These are phyloP conservation scores for Polyporus arcularius DNA, from an alignment of 768 basidiomycete genomes.

Conservation along the genomic window DNA sequence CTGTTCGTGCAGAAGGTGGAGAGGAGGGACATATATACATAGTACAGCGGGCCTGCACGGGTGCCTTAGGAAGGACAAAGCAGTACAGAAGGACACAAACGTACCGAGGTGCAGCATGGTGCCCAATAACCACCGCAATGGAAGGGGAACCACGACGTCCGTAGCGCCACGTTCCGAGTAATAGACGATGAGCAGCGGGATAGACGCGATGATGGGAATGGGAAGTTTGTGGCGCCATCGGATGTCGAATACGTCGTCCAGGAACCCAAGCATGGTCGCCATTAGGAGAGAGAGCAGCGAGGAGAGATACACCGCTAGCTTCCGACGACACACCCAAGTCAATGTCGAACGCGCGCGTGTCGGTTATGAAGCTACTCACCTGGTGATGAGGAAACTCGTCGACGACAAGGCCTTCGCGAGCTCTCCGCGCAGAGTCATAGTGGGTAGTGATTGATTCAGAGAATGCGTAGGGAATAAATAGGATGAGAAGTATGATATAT, in stretches of 20 bases:
- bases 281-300: slow-evolving; percentile 89
- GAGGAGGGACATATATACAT: slow-evolving; percentile 92
- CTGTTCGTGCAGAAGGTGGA: slow-evolving; percentile 97
- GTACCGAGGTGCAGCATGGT: slow-evolving; percentile 85
- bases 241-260: slow-evolving; percentile 98
- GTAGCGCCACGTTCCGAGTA: slow-evolving; percentile 94
- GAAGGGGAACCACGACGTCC: slow-evolving; percentile 89
- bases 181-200: slow-evolving; percentile 95
- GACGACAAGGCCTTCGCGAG: slow-evolving; percentile 62
- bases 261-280: slow-evolving; percentile 91
- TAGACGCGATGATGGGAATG: slow-evolving; percentile 93
- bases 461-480: slow-evolving; percentile 97
- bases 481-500: slow-evolving; percentile 82
- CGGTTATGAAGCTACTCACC: slow-evolving; percentile 40
- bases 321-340: background rate
- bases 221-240: slow-evolving; percentile 98
- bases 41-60: slow-evolving; percentile 83
- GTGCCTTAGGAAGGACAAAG: slow-evolving; percentile 4
- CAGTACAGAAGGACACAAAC: slow-evolving; percentile 23
- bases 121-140: slow-evolving; percentile 70
- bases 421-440: slow-evolving; percentile 39
- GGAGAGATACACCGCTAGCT: slow-evolving; percentile 93
- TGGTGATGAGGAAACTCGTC: slow-evolving; percentile 79
- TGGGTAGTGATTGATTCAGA: slow-evolving; percentile 63
- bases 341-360: background rate